Percentiles rank a stretch among this genome's conserved stretches.
These are phyloP conservation scores for Aspergillus haitiensis DNA, from an alignment of 495 filamentous ascomycete genomes.

Conservation along the genomic window DNA sequence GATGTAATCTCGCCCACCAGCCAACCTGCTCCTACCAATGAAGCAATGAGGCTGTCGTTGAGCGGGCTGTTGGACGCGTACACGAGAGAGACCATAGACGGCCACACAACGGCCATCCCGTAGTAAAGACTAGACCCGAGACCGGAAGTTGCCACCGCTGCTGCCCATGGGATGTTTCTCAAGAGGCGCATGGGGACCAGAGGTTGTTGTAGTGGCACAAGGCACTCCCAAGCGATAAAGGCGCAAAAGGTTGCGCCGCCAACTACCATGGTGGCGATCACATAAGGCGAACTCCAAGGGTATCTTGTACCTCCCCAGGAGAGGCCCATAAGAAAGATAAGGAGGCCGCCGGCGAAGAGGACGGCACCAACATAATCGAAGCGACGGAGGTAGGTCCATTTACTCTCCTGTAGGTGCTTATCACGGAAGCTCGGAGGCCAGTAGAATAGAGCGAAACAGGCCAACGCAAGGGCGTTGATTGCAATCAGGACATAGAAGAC, in stretches of 20 bases:
- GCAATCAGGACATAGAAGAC: slow-evolving; percentile 49
- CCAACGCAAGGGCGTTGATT: slow-evolving; percentile 34
- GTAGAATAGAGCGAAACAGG: slow-evolving; percentile 39
- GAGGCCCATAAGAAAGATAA: slow-evolving; percentile 49
- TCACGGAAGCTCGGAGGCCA: slow-evolving; percentile 37
- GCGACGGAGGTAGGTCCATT: slow-evolving; percentile 31
- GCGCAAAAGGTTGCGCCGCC: slow-evolving; percentile 29
- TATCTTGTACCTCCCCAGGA: slow-evolving; percentile 51
- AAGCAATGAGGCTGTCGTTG: background rate
- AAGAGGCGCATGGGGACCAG: background rate
- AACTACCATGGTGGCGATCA: slow-evolving; percentile 46
- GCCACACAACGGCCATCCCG: background rate
- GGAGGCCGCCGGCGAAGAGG: slow-evolving; percentile 43
- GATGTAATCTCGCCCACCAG: background rate
- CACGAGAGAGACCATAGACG: background rate
- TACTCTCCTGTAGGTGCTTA: slow-evolving; percentile 33
- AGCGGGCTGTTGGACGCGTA: background rate
- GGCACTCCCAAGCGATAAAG: slow-evolving; percentile 25
- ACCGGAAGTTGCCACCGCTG: background rate
- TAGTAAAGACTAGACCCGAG: background rate
- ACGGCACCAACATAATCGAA: slow-evolving; percentile 48
- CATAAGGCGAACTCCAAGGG: slow-evolving; percentile 50
- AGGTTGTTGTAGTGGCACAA: background rate
- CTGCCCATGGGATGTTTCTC: background rate
- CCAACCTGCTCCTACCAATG: background rate